phyloP scores from a whole-genome alignment of 352 stramenopile genomes.

The Thraustotheca clavata region DNA sequence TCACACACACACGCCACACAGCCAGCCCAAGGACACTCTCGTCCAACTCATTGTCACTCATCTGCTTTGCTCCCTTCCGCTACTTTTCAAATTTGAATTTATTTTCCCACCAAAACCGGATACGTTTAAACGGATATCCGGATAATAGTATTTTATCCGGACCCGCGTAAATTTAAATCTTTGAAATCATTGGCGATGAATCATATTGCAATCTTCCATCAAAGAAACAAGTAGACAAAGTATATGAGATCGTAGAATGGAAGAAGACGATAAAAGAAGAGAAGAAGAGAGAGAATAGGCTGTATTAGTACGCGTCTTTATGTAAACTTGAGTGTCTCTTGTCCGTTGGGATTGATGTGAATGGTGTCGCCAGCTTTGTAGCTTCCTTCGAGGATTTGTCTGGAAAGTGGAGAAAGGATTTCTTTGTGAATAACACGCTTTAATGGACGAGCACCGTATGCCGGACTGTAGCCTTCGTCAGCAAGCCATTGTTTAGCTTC shows the following conservation, averaged over 20 bases:
- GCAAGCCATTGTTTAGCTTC: conserved; percentile 89
- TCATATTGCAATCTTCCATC: no score
- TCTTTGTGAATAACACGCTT: conserved; percentile 95
- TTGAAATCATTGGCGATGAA: no score
- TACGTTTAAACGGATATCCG: no score
- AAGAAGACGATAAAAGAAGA: no score
- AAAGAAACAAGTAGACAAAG: no score
- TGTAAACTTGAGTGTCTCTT: conserved; percentile 4
- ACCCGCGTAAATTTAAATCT: conserved; percentile 7
- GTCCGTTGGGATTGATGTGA: conserved; percentile 36
- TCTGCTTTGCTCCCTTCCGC: neutral
- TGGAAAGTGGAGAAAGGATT: conserved; percentile 91
- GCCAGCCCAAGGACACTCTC: conserved; percentile 11
- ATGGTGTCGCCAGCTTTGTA: conserved; percentile 73
- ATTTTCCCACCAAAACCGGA: no score
- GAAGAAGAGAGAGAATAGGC: no score
- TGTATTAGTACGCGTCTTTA: neutral
- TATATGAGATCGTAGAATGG: no score
- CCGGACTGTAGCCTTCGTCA: conserved; percentile 91
- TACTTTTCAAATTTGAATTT: conserved; percentile 7
- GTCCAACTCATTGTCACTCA: neutral
- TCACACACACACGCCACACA: conserved; percentile 12
- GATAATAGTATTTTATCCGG: neutral
- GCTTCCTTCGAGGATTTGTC: conserved; percentile 81
- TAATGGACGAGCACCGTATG: conserved; percentile 94